Base-by-base conservation (phyloP, 2,329 filamentous ascomycete species). In the Diaporthe amygdali region DNA sequence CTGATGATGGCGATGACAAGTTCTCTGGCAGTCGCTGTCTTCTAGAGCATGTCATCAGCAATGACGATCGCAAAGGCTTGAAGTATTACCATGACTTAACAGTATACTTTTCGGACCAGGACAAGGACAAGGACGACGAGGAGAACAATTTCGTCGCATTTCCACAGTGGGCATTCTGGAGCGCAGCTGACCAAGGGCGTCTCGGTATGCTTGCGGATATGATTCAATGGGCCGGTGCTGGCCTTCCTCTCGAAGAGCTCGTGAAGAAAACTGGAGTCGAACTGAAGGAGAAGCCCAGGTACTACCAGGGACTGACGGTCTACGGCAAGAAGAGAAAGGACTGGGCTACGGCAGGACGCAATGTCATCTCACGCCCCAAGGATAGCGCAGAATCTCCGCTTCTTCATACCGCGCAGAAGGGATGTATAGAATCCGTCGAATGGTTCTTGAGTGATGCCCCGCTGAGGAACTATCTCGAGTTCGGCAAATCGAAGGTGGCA, bases 381-480 rank as follows among this genome's bases (percentile, higher is more conserved):
- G 86, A 84, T 12, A 77, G 82, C 64, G 82, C 83, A 41, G 84
- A 82, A 0, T 88, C 91, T 2, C 93, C 91, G 3, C 81, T 93
- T 10, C 84, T 93, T 1, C 81, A 86, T 72, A 90, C 91, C 54
- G 90, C 89, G 15, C 76, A 82, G 10, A 75, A 76, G 2, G 89
- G 90, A 3, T 92, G 85, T 25, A 78, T 96, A n/a, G 88, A 92
- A 47, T 87, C 87, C 22, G 89, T 94, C 0, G 91, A 96, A 77
- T 97, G 93, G 89, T 94, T 96, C 78, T 80, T 94, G 69, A 91
- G 92, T 70, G 92, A 94, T 72, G 87, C 89, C 0, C 93, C 94
- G 0, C 81, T 89, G 74, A 86, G 90, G 34, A 84, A 89, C 68
- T 96, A 96, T 76, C 80, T 86, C 32, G 89, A 94, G 55, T 96